phyloP scores from a whole-genome alignment of 1,284 basidiomycete species.

The Ceratobasidium sp. region DNA sequence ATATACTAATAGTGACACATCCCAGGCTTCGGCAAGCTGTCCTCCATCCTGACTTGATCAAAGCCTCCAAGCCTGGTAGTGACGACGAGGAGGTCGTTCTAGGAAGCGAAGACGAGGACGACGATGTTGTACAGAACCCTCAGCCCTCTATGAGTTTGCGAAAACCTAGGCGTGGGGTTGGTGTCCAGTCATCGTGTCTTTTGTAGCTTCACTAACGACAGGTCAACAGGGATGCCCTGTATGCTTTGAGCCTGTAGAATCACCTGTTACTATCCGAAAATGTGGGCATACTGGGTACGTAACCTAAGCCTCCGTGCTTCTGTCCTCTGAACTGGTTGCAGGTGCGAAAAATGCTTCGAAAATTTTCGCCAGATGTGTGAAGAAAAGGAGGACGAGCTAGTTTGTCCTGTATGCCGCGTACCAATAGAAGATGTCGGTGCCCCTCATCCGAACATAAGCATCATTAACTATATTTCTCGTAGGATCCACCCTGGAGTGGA shows the following conservation, averaged over 20 bases:
- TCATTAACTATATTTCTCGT: constrained; percentile 7
- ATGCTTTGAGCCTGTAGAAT: constrained; percentile 79
- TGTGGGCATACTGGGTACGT: constrained; percentile 81
- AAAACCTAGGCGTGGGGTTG: background rate
- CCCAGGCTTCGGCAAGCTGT: constrained; percentile 82
- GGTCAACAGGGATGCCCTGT: constrained; percentile 73
- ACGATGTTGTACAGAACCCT: constrained; percentile 13
- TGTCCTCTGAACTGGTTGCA: constrained; percentile 46
- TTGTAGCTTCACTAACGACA: constrained; percentile 35
- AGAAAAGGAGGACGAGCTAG: constrained; percentile 68
- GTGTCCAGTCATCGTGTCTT: constrained; percentile 46
- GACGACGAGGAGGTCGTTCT: constrained; percentile 46
- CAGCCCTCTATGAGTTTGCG: background rate
- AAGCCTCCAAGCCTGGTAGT: constrained; percentile 47
- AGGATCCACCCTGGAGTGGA: constrained; percentile 71
- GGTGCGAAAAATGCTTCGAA: constrained; percentile 85
- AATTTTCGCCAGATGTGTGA: constrained; percentile 69
- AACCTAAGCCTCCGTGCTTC: constrained; percentile 41
- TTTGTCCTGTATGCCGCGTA: constrained; percentile 73
- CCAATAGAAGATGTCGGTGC: constrained; percentile 73
- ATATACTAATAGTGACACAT: background rate
- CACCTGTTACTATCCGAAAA: constrained; percentile 69
- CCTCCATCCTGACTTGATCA: constrained; percentile 81
- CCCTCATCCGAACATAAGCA: constrained; percentile 13
- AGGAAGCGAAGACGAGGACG: constrained; percentile 53